A percentile compares a stretch with the other conserved stretches of the same genome.
These are phyloP conservation scores for Petrea volubilis DNA, from an alignment of 257 asterid genomes.

Conservation along the genomic window DNA sequence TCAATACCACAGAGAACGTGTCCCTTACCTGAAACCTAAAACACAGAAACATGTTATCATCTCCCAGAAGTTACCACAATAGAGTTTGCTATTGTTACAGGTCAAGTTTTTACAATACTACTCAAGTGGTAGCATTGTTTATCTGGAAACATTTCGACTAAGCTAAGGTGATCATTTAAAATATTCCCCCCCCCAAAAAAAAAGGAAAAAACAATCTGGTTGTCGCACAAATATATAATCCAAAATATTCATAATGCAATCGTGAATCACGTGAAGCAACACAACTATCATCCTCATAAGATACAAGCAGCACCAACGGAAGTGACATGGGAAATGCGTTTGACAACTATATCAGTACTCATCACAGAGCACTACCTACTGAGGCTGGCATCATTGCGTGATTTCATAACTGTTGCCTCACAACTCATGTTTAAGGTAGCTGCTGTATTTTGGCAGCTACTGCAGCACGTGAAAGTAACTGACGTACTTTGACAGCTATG, in stretches of 20 bases:
- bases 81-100: constrained; percentile 1
- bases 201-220: background rate
- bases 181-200: too few species aligned
- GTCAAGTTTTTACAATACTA: background rate
- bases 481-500: constrained; percentile 24
- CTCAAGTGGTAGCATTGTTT: background rate
- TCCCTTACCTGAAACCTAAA: background rate
- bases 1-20: constrained; percentile 1
- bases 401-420: background rate
- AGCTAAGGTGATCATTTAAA: background rate
- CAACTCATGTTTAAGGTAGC: constrained; percentile 2
- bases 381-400: constrained; percentile 21
- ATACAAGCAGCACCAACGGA: background rate
- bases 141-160: background rate
- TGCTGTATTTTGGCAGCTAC: constrained; percentile 21
- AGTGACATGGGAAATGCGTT: constrained; percentile 1
- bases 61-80: background rate
- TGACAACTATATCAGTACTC: constrained; percentile 12
- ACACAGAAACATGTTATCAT: background rate
- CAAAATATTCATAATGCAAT: background rate
- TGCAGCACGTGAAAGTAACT: background rate
- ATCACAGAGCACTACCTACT: constrained; percentile 5
- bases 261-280: constrained; percentile 17
- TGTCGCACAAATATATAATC: background rate
- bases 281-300: background rate